These are phyloP conservation scores for Calonectria pseudoturangicola DNA, from an alignment of 2,329 filamentous ascomycete species.

Conservation along the genomic window DNA sequence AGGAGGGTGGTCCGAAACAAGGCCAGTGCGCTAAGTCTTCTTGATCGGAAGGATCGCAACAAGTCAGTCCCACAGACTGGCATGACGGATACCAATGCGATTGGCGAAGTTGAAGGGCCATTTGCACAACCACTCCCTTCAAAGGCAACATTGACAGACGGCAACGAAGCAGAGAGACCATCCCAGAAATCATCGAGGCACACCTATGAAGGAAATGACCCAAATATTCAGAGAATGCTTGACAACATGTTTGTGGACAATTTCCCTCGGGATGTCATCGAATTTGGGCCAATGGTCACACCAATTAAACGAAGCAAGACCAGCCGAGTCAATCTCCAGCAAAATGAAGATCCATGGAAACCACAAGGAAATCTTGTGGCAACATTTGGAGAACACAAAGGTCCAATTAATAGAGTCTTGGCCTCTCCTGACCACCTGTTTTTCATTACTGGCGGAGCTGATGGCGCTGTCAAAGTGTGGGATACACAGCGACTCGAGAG, in stretches of 20 bases:
- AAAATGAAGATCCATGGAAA: constrained; percentile 78
- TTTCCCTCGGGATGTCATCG: constrained; percentile 78
- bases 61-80: constrained; percentile 76
- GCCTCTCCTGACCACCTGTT: constrained; percentile 94
- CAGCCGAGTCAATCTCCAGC: constrained; percentile 68
- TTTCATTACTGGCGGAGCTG: constrained; percentile 94
- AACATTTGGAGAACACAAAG: constrained; percentile 91
- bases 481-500: constrained; percentile 92
- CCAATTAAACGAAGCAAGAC: constrained; percentile 76
- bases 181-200: constrained; percentile 76
- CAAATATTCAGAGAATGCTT: constrained; percentile 81
- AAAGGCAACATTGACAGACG: constrained; percentile 48
- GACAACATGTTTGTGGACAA: constrained; percentile 89
- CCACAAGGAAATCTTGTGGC: constrained; percentile 90
- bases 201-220: constrained; percentile 88
- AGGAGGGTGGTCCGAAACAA: constrained; percentile 72
- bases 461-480: constrained; percentile 94
- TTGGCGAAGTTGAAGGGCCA: constrained; percentile 76
- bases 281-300: constrained; percentile 88
- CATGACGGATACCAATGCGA: constrained; percentile 75
- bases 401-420: constrained; percentile 86
- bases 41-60: constrained; percentile 75
- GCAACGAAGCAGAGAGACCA: constrained; percentile 57
- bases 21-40: constrained; percentile 75
- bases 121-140: constrained; percentile 62